Percentiles rank a stretch among this genome's conserved stretches.
Conservation (phyloP, 2,329 filamentous ascomycete genomes). For the Aspergillus phoenicis region DNA sequence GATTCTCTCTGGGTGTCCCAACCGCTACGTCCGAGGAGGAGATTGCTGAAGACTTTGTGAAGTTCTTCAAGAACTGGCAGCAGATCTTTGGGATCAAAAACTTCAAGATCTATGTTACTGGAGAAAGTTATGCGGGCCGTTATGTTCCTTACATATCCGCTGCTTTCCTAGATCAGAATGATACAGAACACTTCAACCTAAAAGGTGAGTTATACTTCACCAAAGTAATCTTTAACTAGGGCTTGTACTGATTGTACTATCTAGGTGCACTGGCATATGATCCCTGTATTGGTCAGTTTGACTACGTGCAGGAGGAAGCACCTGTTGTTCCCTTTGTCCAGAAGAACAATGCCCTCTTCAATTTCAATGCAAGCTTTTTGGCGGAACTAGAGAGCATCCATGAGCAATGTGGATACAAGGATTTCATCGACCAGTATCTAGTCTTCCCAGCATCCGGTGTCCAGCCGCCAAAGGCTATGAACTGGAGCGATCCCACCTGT, state of each 20-base stretch:
- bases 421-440: slow-evolving; percentile 54
- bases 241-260: neutral
- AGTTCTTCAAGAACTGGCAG: slow-evolving; percentile 79
- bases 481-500: slow-evolving; percentile 52
- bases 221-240: neutral
- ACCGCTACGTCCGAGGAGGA: slow-evolving; percentile 69
- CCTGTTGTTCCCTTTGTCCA: slow-evolving; percentile 48
- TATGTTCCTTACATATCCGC: slow-evolving; percentile 74
- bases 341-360: slow-evolving; percentile 47
- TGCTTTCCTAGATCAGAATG: slow-evolving; percentile 70
- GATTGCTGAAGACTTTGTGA: slow-evolving; percentile 69
- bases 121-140: slow-evolving; percentile 71
- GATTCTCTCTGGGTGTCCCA: slow-evolving; percentile 67
- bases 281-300: slow-evolving; percentile 56
- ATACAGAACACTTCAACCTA: slow-evolving; percentile 69
- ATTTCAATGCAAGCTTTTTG: slow-evolving; percentile 49
- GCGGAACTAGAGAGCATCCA: slow-evolving; percentile 44
- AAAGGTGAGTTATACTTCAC: slow-evolving; percentile 47
- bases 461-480: slow-evolving; percentile 63
- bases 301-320: slow-evolving; percentile 36
- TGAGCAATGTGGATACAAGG: slow-evolving; percentile 50
- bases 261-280: slow-evolving; percentile 68
- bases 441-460: slow-evolving; percentile 50
- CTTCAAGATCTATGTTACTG: slow-evolving; percentile 73
- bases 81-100: slow-evolving; percentile 68